Evolutionary conservation across 225 moss, liverwort and hornwort species (phyloP), one percentile per base, ranked within the genome.

Genomic region (Straminergon stramineum): DNA sequence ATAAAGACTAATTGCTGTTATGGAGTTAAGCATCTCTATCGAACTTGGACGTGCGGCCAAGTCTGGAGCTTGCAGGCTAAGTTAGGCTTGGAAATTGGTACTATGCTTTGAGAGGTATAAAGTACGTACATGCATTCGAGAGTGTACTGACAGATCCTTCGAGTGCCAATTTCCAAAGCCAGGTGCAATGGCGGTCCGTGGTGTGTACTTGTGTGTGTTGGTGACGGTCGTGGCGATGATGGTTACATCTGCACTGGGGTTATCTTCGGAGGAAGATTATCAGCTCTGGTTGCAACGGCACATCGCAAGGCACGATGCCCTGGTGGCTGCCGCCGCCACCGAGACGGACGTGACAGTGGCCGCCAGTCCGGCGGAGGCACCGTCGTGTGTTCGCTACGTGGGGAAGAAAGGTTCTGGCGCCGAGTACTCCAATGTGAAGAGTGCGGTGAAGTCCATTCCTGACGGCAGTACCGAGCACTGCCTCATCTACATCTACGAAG

Each of bases 371-470:
- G 21, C 68, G 11, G 6, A 34, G 8, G 15, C 34, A 32, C 60
- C 92, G 34, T 11, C 90, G 16, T 90, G 90, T 65, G 63, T 60
- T 70, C 84, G 87, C 34, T 90, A 90, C 62, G 92, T 93, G n/a
- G 91, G 85, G 17, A 85, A 74, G 79, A 21, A 84, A 24, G 92
- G 91, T 61, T 88, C 89, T n/a, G 90, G 90, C 5, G 92, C 92
- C 6, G 0, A 88, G 48, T 91, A 90, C 84, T 32, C 79, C 10
- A 90, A 48, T 32, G 87, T 95, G 41, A 85, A 88, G 74, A 85
- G 24, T 26, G 95, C 95, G 17, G 55, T 95, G 15, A 51, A 75
- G 31, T 87, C 93, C 70, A 91, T 95, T 75, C 93, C 93, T 9
- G 75, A 90, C 2, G 91, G 17, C 57, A 73, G 63, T 55, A 21